A percentile compares a stretch with the other conserved stretches of the same genome.
Conservation (phyloP, 192 early-diverging fungal genomes). For the Podila minutissima region DNA sequence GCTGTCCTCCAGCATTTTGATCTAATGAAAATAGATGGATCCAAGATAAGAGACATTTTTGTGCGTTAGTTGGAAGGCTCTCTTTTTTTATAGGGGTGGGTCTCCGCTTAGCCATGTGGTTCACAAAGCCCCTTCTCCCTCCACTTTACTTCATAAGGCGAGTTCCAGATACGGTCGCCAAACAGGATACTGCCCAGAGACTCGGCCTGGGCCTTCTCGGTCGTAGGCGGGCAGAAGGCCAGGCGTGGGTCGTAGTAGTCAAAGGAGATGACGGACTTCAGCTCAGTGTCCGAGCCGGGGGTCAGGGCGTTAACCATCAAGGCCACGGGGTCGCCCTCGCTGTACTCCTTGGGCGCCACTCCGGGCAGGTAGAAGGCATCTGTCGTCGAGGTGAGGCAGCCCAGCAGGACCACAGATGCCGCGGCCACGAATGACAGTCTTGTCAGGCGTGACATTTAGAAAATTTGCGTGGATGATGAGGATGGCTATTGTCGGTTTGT, state of each 20-base stretch:
- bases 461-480: background rate
- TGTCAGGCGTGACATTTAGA: background rate
- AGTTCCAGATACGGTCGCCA: slow-evolving; percentile 93
- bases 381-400: background rate
- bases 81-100: background rate
- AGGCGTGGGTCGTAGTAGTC: slow-evolving; percentile 90
- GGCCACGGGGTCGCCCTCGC: slow-evolving; percentile 72
- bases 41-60: background rate
- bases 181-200: slow-evolving; percentile 93
- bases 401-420: slow-evolving; percentile 2
- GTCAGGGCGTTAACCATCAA: slow-evolving; percentile 90
- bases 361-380: slow-evolving; percentile 93
- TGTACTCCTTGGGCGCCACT: slow-evolving; percentile 91
- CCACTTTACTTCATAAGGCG: slow-evolving; percentile 78
- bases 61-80: background rate
- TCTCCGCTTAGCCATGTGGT: background rate
- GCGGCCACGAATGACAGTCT: slow-evolving; percentile 4
- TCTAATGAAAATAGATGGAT: slow-evolving; percentile 10
- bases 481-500: background rate
- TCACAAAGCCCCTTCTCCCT: background rate
- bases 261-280: slow-evolving; percentile 83
- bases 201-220: slow-evolving; percentile 72
- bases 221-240: slow-evolving; percentile 81
- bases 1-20: slow-evolving; percentile 18
- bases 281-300: slow-evolving; percentile 66